Conservation (phyloP, 2,329 filamentous ascomycete genomes). For the Monosporascus sp. region DNA sequence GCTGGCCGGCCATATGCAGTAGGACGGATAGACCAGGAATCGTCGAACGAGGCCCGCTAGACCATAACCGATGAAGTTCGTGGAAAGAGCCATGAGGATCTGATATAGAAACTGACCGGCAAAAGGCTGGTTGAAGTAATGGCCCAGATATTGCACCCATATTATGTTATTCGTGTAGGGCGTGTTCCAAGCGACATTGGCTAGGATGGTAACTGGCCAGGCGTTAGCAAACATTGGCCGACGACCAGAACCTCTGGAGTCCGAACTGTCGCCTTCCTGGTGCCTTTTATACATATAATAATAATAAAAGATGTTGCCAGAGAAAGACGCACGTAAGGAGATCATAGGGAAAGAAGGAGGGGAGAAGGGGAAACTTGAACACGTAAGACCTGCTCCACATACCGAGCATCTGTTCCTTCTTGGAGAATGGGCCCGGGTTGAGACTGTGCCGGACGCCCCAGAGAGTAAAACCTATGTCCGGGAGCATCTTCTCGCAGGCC, state of each 20-base stretch:
- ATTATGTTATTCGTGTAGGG: conserved; percentile 47
- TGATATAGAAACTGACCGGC: conserved; percentile 44
- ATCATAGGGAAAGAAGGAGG: no score
- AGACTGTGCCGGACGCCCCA: conserved; percentile 30
- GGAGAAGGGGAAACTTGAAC: no score
- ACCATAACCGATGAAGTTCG: conserved; percentile 51
- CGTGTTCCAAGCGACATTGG: conserved; percentile 47
- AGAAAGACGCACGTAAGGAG: neutral
- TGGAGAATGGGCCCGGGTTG: conserved; percentile 38
- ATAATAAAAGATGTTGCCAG: neutral
- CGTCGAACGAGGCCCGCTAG: conserved; percentile 41
- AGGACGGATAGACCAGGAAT: conserved; percentile 47
- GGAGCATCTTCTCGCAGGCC: conserved; percentile 43
- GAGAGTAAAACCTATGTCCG: conserved; percentile 43
- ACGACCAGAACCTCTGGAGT: neutral
- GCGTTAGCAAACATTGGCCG: neutral
- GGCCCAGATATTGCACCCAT: conserved; percentile 43
- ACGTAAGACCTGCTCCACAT: neutral
- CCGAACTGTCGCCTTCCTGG: neutral
- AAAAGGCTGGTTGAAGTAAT: conserved; percentile 46
- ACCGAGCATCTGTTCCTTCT: conserved; percentile 52
- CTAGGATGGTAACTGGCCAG: conserved; percentile 47
- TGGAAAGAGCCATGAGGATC: conserved; percentile 42
- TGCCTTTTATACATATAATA: no score
- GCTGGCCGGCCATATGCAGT: conserved; percentile 43